Conservation (phyloP, 179 eudicot genomes). For the Pouteria campechiana region DNA sequence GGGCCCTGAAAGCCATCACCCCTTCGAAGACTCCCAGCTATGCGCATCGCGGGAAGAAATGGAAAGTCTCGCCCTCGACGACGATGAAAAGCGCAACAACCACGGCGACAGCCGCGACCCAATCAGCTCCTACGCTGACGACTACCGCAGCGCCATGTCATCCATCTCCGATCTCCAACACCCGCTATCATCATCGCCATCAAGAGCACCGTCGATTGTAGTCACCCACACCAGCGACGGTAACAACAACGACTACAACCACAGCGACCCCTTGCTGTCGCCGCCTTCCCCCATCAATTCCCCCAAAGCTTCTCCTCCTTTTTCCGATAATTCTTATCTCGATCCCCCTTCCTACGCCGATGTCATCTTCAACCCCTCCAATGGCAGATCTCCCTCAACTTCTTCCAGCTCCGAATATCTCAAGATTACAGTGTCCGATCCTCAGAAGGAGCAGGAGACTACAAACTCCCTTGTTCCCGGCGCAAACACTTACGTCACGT, state of each 20-base stretch:
- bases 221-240: constrained; percentile 4
- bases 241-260: constrained; percentile 24
- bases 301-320: too few species aligned
- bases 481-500: constrained; percentile 51
- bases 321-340: constrained; percentile 1
- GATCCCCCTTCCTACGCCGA: constrained; percentile 23
- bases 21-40: constrained; percentile 25
- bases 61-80: constrained; percentile 44
- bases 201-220: constrained; percentile 23
- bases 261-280: constrained; percentile 8
- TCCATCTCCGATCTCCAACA: constrained; percentile 1
- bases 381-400: constrained; percentile 13
- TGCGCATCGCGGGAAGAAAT: constrained; percentile 38
- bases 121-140: constrained; percentile 5
- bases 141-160: constrained; percentile 8
- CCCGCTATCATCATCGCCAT: constrained; percentile 23
- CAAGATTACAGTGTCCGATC: constrained; percentile 51
- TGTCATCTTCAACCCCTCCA: constrained; percentile 22
- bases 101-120: constrained; percentile 7
- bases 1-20: constrained; percentile 7
- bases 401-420: constrained; percentile 33
- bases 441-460: constrained; percentile 62
- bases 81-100: constrained; percentile 5
- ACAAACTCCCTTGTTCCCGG: constrained; percentile 79
- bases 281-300: constrained; percentile 7